Base-by-base conservation (phyloP, 2,329 filamentous ascomycete species). In the Penicillium palitans region DNA sequence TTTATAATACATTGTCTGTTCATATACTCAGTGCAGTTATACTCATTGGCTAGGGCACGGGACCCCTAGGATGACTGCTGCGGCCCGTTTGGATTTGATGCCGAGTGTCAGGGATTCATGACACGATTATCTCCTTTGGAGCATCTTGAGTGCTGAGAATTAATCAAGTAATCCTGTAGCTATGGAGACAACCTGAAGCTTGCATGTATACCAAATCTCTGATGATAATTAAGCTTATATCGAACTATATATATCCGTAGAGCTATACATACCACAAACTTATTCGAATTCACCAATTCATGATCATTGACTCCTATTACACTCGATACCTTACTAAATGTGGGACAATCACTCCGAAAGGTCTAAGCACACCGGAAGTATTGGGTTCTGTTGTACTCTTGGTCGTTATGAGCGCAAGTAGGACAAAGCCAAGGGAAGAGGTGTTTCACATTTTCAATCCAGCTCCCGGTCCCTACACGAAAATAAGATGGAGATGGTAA, bases 361-460 rank as follows among this genome's bases (percentile, higher is more conserved):
- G 60, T n/a, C 59, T 48, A 46, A 61, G 55, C 58, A 40, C 47
- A 50, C 57, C 60, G 55, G 57, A 59, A 60, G 44, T 40, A 47
- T 52, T 55, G 56, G 45, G 45, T 50, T 47, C 29, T 45, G 41
- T 24, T 24, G 52, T 48, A 24, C 35, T 42, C 41, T 57, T 60
- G 46, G 57, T 61, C 50, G 48, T 45, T 40, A 17, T 49, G 35
- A 24, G 19, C 15, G 15, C 10, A 45, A 41, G 64, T 67, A 55
- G 57, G 52, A 67, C 65, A 61, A 57, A 21, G 19, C 49, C 49
- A 65, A 63, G 54, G 42, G 15, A 35, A 47, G 39, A 52, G 37
- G 39, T 39, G 47, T 55, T 50, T 19, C 45, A 40, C 42, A 39
- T 59, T 63, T 61, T 12, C 54, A 63, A 61, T 46, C 40, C 33